Conservation (phyloP, 2,329 filamentous ascomycete genomes). For the Calonectria hawksworthii region DNA sequence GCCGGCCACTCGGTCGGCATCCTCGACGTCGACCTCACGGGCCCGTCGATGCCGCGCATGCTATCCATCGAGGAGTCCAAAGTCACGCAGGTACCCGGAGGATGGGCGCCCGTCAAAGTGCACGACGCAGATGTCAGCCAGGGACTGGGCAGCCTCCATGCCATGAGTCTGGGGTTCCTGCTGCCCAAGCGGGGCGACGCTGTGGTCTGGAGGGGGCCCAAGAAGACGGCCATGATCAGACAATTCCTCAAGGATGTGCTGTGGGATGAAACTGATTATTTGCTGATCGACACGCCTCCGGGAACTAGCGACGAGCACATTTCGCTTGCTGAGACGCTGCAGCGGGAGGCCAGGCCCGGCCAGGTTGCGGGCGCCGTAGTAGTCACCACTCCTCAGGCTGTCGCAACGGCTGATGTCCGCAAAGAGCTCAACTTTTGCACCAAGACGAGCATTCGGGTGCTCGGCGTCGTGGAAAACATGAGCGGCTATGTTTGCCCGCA, state of each 20-base stretch:
- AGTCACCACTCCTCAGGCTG: slow-evolving; percentile 95
- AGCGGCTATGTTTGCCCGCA: slow-evolving; percentile 87
- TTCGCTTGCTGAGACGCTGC: slow-evolving; percentile 88
- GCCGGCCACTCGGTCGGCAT: slow-evolving; percentile 92
- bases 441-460: slow-evolving; percentile 83
- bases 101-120: slow-evolving; percentile 92
- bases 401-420: slow-evolving; percentile 92
- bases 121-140: slow-evolving; percentile 70
- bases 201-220: slow-evolving; percentile 97
- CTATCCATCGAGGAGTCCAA: slow-evolving; percentile 91
- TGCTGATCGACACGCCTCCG: slow-evolving; percentile 95
- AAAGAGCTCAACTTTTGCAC: slow-evolving; percentile 95
- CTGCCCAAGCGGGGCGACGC: slow-evolving; percentile 87
- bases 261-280: slow-evolving; percentile 90
- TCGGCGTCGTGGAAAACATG: slow-evolving; percentile 99
- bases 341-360: slow-evolving; percentile 72
- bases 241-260: slow-evolving; percentile 94
- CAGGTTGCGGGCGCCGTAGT: slow-evolving; percentile 91
- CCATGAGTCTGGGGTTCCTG: slow-evolving; percentile 95
- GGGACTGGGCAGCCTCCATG: slow-evolving; percentile 76
- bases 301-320: slow-evolving; percentile 99
- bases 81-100: slow-evolving; percentile 90
- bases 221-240: slow-evolving; percentile 99
- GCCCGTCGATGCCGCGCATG: slow-evolving; percentile 95
- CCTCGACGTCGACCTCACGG: slow-evolving; percentile 95